A percentile compares a stretch with the other conserved stretches of the same genome.
These are phyloP conservation scores for Sutorius eximius DNA, from an alignment of 1,284 basidiomycete species.

Conservation along the genomic window DNA sequence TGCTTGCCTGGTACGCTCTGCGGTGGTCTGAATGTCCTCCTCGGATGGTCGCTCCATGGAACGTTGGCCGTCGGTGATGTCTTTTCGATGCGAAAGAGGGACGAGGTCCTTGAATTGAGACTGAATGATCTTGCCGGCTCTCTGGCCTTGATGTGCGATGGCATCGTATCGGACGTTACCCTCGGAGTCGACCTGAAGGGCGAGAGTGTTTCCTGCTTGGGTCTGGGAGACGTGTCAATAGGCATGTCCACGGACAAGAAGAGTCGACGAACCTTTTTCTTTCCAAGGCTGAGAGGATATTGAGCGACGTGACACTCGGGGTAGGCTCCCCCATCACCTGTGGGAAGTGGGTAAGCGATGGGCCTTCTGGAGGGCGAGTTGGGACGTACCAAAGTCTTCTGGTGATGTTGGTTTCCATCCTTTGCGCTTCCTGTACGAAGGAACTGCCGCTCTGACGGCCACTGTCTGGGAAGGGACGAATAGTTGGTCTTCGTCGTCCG, in stretches of 20 bases:
- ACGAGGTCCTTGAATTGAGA: slow-evolving; percentile 98
- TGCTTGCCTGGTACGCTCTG: slow-evolving; percentile 88
- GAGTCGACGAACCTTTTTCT: slow-evolving; percentile 68
- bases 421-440: slow-evolving; percentile 81
- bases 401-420: slow-evolving; percentile 85
- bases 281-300: slow-evolving; percentile 94
- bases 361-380: not conserved
- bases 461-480: slow-evolving; percentile 47
- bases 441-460: slow-evolving; percentile 56
- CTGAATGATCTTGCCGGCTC: slow-evolving; percentile 83
- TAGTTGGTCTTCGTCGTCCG: slow-evolving; percentile 61
- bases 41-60: slow-evolving; percentile 91
- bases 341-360: not conserved
- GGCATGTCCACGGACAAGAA: not conserved
- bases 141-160: slow-evolving; percentile 93
- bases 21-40: slow-evolving; percentile 83
- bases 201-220: slow-evolving; percentile 88
- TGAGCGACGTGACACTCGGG: slow-evolving; percentile 98
- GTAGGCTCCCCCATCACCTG: slow-evolving; percentile 91
- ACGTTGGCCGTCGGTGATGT: slow-evolving; percentile 74
- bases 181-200: slow-evolving; percentile 94
- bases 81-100: slow-evolving; percentile 87
- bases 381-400: slow-evolving; percentile 79
- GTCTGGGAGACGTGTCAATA: slow-evolving; percentile 49
- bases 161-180: slow-evolving; percentile 97